Evolutionary conservation across 306 rosid species (phyloP).

Genomic region (Corylus avellana): DNA sequence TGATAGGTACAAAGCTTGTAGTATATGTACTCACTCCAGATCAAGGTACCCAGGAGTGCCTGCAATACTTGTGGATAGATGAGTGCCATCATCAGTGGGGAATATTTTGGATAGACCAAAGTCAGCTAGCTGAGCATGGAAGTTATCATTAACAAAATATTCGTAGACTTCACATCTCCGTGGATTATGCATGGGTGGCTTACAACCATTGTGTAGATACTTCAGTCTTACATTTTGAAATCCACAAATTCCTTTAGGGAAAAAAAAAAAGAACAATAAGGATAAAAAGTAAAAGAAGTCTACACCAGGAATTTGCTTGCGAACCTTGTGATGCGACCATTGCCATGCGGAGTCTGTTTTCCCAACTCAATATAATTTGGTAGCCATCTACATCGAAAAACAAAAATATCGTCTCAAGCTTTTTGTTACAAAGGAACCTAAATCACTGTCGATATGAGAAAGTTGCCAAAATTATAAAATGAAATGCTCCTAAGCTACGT

Average conservation of each 20-base stretch:
- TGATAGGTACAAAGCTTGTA: too few relatives aligned
- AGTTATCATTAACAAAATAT: conserved; percentile 44
- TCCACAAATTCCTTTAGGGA: not conserved
- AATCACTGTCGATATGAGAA: too few relatives aligned
- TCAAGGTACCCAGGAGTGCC: conserved; percentile 46
- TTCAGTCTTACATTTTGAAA: conserved; percentile 41
- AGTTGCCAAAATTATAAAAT: too few relatives aligned
- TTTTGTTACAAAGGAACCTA: too few relatives aligned
- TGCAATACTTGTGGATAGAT: conserved; percentile 34
- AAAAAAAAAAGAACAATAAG: not conserved
- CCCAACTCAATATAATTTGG: conserved; percentile 41
- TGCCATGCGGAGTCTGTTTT: conserved; percentile 47
- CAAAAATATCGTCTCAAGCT: too few relatives aligned
- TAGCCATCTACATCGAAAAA: conserved; percentile 9
- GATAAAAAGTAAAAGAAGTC: too few relatives aligned
- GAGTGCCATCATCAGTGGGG: conserved; percentile 25
- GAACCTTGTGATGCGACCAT: conserved; percentile 51
- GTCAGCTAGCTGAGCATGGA: conserved; percentile 48
- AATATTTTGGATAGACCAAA: conserved; percentile 44
- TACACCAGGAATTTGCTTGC: not conserved
- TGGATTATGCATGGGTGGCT: conserved; percentile 46
- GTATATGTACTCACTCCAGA: conserved; percentile 42
- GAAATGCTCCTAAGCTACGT: too few relatives aligned
- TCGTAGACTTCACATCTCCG: conserved; percentile 52
- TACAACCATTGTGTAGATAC: conserved; percentile 55